Base-by-base conservation (phyloP, 2,329 filamentous ascomycete species). In the Verticillium isaacii region DNA sequence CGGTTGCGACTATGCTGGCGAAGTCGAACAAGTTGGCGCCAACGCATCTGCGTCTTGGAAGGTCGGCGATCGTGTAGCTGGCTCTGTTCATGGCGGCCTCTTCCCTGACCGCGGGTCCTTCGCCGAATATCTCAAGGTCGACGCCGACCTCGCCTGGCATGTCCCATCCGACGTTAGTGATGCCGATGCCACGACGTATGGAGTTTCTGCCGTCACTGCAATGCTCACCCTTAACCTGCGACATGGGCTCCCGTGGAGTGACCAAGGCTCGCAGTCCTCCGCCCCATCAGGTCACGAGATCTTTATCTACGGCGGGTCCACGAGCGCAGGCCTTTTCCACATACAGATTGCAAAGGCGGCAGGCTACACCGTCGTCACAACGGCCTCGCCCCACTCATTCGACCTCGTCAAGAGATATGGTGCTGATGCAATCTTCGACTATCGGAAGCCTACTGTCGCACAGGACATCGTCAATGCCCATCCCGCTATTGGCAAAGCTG, bases 251-350 rank as follows among this genome's bases (percentile, higher is more conserved):
- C 15, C 11, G 15, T 32, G n/a, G 14, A 17, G 58, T 29, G 7
- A 60, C 6, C 34, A 37, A 17, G 45, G 11, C 45, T 19, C n/a
- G 19, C 45, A 52, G 19, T n/a, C 45, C 34, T 36, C 34, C 9
- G 34, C 7, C 3, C 45, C 25, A 12, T 74, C 79, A 15, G 59
- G 69, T 37, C 72, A 71, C 37, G 71, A 74, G 25, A 68, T 74
- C 57, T 69, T 75, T 62, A 74, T 76, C 63, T 78, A 79, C 57
- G 78, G 75, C 56, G 75, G 74, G 17, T 80, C 81, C 69, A 84
- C 78, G 39, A 82, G 82, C 25, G 83, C 82, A 14, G 79, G 78
- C 74, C 81, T 83, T 66, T 81, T 81, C 67, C 73, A 70, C 6
- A 73, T 77, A 62, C 74, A 77, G 61, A 73, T 67, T 64, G 74